Base-by-base conservation (phyloP, 2,329 filamentous ascomycete species). In the Aureobasidium pullulans region DNA sequence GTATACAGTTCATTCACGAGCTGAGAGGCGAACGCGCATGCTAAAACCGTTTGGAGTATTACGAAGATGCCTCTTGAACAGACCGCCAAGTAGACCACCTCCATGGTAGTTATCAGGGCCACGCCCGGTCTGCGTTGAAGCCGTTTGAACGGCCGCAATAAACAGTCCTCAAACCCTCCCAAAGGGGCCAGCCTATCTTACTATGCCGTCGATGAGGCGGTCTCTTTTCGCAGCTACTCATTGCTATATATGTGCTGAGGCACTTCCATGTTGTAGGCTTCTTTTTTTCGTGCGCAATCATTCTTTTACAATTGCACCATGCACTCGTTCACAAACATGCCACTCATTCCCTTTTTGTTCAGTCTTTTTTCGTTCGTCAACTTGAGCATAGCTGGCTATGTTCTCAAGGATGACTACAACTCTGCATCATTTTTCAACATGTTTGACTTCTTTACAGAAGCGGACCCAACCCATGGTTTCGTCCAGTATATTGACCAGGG, bases 341-440 rank as follows among this genome's bases (percentile, higher is more conserved):
- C 57, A 48, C 52, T 62, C 53, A 49, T 59, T 61, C 43, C 34
- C 13, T 57, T 47, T 57, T 61, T 43, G 46, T 59, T 46, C 61
- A 43, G 37, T 49, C 49, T 47, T 86, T 62, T 81, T 80, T 62
- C 32, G 82, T 78, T 64, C 34, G 43, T 59, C 59, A 60, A 62
- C 56, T 60, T 58, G 43, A 59, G 59, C 62, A 62, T 61, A 64
- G 64, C 63, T 60, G 64, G 60, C 63, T 65, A 64, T 63, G 61
- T 61, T 36, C 44, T 65, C 31, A 40, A 63, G 40, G 63, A 66
- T 60, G 60, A 63, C 47, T 66, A 66, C 52, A 63, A 40, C 37
- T 61, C 63, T 32, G 43, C 48, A 9, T 61, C 62, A 19, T 66
- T 65, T 36, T 66, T 66, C 60, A 61, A 61, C 59, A 66, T 64